These are phyloP conservation scores for Begonia fuchsioides DNA, from an alignment of 306 rosid genomes.

Conservation along the genomic window DNA sequence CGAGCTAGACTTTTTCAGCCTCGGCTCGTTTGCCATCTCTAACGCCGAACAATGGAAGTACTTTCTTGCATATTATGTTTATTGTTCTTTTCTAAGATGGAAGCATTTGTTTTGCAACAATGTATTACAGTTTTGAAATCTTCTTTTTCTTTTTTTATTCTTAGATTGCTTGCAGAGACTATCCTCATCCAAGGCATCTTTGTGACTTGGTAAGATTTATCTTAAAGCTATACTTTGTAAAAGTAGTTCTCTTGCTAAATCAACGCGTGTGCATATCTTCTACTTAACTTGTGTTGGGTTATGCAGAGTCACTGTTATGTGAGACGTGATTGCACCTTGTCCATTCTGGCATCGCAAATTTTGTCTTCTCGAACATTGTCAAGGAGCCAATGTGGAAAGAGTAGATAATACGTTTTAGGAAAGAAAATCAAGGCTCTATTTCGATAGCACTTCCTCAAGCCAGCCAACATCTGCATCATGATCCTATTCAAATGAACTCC, in stretches of 20 bases:
- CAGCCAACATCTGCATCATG: conserved; percentile 19
- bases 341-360: conserved; percentile 32
- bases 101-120: no score
- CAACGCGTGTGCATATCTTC: no score
- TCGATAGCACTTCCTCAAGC: conserved; percentile 7
- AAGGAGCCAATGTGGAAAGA: conserved; percentile 41
- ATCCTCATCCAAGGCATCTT: conserved; percentile 66
- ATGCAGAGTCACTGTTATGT: conserved; percentile 87
- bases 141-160: background rate
- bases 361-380: conserved; percentile 40
- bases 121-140: no score
- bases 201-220: conserved; percentile 37
- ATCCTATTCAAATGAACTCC: no score
- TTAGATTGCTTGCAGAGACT: conserved; percentile 85
- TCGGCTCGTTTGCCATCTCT: no score
- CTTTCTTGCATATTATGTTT: no score
- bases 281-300: conserved; percentile 1
- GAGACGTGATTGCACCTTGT: conserved; percentile 72
- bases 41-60: no score
- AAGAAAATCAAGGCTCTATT: conserved; percentile 18
- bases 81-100: no score
- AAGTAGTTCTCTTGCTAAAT: no score
- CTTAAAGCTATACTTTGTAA: background rate
- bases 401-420: conserved; percentile 29
- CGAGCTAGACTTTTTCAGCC: no score